A percentile compares a stretch with the other conserved stretches of the same genome.
phyloP scores from a whole-genome alignment of 208 protist genomes.

The Wallacemonas collosoma region DNA sequence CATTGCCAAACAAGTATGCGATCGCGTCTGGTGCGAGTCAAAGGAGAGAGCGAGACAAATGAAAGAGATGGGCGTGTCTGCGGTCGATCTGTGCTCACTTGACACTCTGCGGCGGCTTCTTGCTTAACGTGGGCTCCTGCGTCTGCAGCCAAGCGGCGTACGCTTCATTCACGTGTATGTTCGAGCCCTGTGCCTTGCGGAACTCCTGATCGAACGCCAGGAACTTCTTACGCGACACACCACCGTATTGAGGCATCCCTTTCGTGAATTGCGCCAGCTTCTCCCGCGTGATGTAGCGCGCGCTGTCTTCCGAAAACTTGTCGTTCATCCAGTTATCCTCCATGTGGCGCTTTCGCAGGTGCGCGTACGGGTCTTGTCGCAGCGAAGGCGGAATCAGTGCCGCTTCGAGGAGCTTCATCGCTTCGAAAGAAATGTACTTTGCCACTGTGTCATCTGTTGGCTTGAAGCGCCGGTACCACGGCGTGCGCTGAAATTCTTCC shows the following conservation, averaged over 20 bases:
- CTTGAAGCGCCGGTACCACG: slow-evolving; percentile 88
- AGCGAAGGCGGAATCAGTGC: slow-evolving; percentile 83
- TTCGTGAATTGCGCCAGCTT: slow-evolving; percentile 80
- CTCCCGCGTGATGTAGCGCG: slow-evolving; percentile 72
- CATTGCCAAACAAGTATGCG: too few relatives aligned
- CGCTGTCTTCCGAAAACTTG: slow-evolving; percentile 80
- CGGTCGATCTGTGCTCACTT: background rate
- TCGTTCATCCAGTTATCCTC: slow-evolving; percentile 93
- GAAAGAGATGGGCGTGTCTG: too few relatives aligned
- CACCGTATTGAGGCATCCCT: slow-evolving; percentile 76
- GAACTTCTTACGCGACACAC: slow-evolving; percentile 70
- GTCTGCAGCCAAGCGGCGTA: slow-evolving; percentile 86
- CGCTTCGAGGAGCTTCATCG: slow-evolving; percentile 80
- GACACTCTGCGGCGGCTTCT: background rate
- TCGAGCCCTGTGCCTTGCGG: slow-evolving; percentile 49
- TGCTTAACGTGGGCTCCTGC: background rate
- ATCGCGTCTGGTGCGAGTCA: background rate
- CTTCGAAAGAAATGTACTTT: slow-evolving; percentile 90
- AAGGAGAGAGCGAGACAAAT: background rate
- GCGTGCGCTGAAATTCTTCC: slow-evolving; percentile 90
- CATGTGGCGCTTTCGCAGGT: slow-evolving; percentile 89
- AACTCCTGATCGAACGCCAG: slow-evolving; percentile 80
- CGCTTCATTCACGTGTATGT: slow-evolving; percentile 76
- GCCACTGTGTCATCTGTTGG: slow-evolving; percentile 77
- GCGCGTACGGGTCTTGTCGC: slow-evolving; percentile 79